Conservation (phyloP, 2,329 filamentous ascomycete genomes). For the Trichoderma endophyticum region DNA sequence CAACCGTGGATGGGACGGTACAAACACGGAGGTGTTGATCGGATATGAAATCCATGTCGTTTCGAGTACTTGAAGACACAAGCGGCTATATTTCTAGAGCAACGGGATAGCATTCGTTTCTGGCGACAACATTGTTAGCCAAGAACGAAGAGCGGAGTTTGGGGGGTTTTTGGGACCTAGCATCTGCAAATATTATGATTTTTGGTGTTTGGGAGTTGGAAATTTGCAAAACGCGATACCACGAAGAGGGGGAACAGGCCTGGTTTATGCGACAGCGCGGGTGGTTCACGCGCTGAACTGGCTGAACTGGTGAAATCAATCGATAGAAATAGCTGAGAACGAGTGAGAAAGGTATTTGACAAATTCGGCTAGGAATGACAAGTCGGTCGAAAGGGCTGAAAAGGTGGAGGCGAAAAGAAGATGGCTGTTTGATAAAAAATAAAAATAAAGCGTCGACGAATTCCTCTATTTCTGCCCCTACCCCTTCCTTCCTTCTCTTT, state of each 20-base stretch:
- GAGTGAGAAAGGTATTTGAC: neutral
- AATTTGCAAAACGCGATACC: neutral
- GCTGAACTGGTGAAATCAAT: neutral
- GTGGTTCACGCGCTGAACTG: neutral
- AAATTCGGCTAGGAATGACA: neutral
- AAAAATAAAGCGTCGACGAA: neutral
- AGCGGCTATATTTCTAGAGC: neutral
- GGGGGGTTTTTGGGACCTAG: neutral
- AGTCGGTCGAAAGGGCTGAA: constrained; percentile 11
- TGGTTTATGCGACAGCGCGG: neutral
- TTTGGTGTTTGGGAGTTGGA: neutral
- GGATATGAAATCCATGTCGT: constrained; percentile 77
- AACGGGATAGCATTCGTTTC: neutral
- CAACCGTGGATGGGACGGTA: constrained; percentile 92
- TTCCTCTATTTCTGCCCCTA: neutral
- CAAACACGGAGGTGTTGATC: constrained; percentile 81
- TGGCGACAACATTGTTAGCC: neutral
- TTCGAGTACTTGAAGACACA: neutral
- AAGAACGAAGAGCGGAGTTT: neutral
- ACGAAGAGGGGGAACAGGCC: neutral
- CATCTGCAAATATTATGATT: neutral
- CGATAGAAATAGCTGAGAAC: neutral
- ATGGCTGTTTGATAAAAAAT: constrained; percentile 10
- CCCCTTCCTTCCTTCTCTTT: neutral
- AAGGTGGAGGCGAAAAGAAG: constrained; percentile 17